Evolutionary conservation across 495 filamentous ascomycete genomes (phyloP), one percentile per base, ranked within the genome.

Genomic region (Penicillium fimorum): DNA sequence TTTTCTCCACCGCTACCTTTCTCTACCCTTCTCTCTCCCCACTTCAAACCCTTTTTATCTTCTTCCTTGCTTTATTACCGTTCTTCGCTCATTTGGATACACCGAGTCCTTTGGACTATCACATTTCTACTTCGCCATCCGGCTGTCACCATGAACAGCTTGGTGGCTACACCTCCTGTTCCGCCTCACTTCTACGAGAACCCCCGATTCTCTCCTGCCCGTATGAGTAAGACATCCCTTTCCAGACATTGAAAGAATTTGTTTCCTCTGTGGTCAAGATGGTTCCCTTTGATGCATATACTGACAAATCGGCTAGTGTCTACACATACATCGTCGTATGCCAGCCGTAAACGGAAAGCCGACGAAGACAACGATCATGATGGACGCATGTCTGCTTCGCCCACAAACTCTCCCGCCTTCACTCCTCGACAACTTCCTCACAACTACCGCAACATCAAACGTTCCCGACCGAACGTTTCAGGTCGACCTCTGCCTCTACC

Each of bases 381-480:
- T 67, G 87, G 91, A 66, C 87, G 89, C 60, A 95, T 95, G 91
- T 92, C 88, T 33, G 83, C 89, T 41, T 96, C 91, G 41, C 91
- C 91, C 0, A 82, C 82, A 24, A 85, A 78, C 71, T 95, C 90
- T 29, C 91, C 92, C n/a, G 84, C 86, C 32, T 78, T 86, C 46
- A 74, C 83, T 60, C 77, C 80, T 58, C 82, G 90, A 44, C 75
- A 84, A 37, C 80, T 89, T 58, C 83, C 88, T 17, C 62, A 58
- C 22, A 50, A 79, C n/a, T 80, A 84, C 64, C 82, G 88, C 63
- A 78, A 78, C 25, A 82, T 81, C 62, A 88, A 88, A 65, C 82
- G 84, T 48, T 67, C 79, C 53, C 79, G 84, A 56, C 81, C 83
- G 12, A 91, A 93, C 62, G 69, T 90, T 55, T 76, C 82, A 18